Percentiles rank a stretch among this genome's conserved stretches.
These are phyloP conservation scores for Fusarium robinianum DNA, from an alignment of 2,329 filamentous ascomycete species.

Conservation along the genomic window DNA sequence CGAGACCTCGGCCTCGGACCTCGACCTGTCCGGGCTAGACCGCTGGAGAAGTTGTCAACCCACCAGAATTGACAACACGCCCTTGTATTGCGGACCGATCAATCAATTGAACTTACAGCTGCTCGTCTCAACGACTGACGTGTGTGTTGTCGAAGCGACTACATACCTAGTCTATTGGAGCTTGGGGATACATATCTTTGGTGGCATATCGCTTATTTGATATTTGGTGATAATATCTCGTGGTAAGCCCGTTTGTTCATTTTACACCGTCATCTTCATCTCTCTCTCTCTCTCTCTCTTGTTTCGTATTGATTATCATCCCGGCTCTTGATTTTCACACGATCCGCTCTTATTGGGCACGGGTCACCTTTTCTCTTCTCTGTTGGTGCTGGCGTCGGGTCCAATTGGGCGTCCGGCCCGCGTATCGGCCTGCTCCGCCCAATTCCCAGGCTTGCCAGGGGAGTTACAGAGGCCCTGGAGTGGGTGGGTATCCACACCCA, in stretches of 20 bases:
- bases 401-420: conserved; percentile 7
- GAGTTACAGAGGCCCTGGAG: too few relatives aligned
- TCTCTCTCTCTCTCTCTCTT: too few relatives aligned
- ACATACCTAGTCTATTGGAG: not conserved
- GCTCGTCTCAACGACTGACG: too few relatives aligned
- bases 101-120: conserved; percentile 21
- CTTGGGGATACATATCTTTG: too few relatives aligned
- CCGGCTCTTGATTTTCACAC: too few relatives aligned
- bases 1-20: conserved; percentile 5
- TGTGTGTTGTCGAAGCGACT: not conserved
- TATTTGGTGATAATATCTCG: too few relatives aligned
- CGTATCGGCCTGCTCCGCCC: conserved; percentile 25
- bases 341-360: conserved; percentile 4
- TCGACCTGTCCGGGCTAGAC: conserved; percentile 6
- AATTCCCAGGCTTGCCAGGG: conserved; percentile 10
- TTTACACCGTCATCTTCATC: too few relatives aligned
- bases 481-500: conserved; percentile 32
- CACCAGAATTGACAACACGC: not conserved
- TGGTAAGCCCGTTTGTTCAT: too few relatives aligned
- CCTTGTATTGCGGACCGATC: conserved; percentile 31
- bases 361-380: not conserved
- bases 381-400: conserved; percentile 20
- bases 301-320: too few relatives aligned
- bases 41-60: not conserved
- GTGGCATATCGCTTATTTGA: too few relatives aligned